These are phyloP conservation scores for Zygnema cylindricum DNA, from an alignment of 139 green algal species.

Conservation along the genomic window DNA sequence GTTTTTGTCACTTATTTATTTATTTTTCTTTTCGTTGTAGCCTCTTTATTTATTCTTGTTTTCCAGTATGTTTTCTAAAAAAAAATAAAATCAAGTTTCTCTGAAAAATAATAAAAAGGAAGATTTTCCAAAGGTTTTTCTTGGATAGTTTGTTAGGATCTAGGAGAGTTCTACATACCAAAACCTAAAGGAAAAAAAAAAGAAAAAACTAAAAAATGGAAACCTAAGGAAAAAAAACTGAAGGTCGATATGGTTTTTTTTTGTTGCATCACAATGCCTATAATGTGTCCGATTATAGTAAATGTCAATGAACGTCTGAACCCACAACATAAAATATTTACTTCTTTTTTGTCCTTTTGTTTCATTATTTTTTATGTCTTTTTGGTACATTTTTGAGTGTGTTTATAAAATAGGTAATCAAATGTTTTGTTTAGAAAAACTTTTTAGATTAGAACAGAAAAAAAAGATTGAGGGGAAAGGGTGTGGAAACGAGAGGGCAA, in stretches of 20 bases:
- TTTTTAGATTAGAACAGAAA: not conserved
- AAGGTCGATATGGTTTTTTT: too few species aligned
- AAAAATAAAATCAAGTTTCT: not conserved
- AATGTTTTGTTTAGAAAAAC: not conserved
- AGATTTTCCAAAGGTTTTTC: not conserved
- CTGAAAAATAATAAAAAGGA: not conserved
- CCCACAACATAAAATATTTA: too few species aligned
- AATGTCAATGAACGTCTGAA: too few species aligned
- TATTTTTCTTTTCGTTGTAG: not conserved
- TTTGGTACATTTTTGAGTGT: too few species aligned
- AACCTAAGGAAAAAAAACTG: not conserved
- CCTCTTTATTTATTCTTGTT: slow-evolving; percentile 8
- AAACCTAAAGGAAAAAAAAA: not conserved
- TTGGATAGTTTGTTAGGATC: not conserved
- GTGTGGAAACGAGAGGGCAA: too few species aligned
- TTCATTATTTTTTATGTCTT: too few species aligned
- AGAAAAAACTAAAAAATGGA: not conserved
- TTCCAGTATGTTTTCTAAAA: slow-evolving; percentile 6
- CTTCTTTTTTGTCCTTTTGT: too few species aligned
- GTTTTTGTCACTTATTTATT: slow-evolving; percentile 6
- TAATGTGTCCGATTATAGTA: too few species aligned
- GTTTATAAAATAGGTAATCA: not conserved
- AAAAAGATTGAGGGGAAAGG: too few species aligned
- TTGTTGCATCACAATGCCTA: too few species aligned
- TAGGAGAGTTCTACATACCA: not conserved